These are phyloP conservation scores for Irpex sp. DNA, from an alignment of 1,284 basidiomycete species.

Conservation along the genomic window DNA sequence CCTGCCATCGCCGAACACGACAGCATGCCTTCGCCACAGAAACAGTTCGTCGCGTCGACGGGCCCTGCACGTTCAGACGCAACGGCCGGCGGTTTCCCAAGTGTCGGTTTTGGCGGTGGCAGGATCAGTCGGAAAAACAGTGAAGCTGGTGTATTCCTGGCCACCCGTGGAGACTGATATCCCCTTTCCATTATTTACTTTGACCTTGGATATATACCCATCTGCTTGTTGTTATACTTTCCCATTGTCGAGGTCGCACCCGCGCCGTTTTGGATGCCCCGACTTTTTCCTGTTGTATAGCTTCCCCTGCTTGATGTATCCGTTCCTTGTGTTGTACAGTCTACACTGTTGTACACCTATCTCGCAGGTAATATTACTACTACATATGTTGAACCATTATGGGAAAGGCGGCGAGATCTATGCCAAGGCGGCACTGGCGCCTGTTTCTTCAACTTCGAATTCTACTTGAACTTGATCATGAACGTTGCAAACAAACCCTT, in stretches of 20 bases:
- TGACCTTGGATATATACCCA: not conserved
- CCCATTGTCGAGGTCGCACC: constrained; percentile 3
- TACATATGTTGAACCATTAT: not conserved
- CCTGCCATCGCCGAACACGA: constrained; percentile 5
- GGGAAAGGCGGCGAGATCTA: too few species aligned
- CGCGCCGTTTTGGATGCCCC: not conserved
- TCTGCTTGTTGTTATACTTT: not conserved
- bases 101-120: constrained; percentile 23
- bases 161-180: constrained; percentile 22
- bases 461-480: too few species aligned
- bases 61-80: constrained; percentile 14
- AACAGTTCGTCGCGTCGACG: not conserved
- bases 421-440: too few species aligned
- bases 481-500: too few species aligned
- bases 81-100: constrained; percentile 23
- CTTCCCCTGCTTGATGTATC: not conserved
- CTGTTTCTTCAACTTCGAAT: too few species aligned
- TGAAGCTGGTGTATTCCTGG: constrained; percentile 31
- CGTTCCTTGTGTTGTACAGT: not conserved
- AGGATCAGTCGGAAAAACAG: constrained; percentile 24
- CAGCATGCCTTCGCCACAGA: not conserved
- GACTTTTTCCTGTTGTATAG: not conserved
- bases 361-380: not conserved
- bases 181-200: not conserved
- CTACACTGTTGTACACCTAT: not conserved